Evolutionary conservation across 148 eudicot genomes (phyloP).

Genomic region (Camellia japonica): DNA sequence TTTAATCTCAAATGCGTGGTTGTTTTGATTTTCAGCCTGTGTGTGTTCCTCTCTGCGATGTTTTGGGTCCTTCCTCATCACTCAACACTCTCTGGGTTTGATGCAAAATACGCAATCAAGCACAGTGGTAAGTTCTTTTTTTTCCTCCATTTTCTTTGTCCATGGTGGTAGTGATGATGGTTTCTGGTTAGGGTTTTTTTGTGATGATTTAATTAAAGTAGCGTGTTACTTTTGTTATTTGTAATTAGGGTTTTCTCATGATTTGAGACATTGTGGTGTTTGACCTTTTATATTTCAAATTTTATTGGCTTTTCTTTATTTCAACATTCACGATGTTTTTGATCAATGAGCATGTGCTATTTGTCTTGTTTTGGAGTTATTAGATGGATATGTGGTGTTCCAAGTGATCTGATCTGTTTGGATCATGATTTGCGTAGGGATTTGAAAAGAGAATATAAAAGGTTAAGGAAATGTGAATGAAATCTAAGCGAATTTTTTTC

Average conservation of each 20-base stretch:
- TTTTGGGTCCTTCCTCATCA: conserved; percentile 27
- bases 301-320: no score
- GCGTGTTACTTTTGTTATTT: background rate
- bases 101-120: conserved; percentile 34
- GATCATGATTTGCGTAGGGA: no score
- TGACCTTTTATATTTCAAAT: no score
- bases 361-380: no score
- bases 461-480: no score
- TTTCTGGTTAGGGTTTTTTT: background rate
- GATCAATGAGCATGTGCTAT: no score
- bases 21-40: conserved; percentile 27
- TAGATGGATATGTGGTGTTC: no score
- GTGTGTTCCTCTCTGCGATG: conserved; percentile 26
- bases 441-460: no score
- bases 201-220: background rate
- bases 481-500: no score
- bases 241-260: background rate
- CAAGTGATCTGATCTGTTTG: no score
- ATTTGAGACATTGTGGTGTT: background rate
- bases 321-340: no score
- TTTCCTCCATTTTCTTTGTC: background rate
- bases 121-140: conserved; percentile 23
- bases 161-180: background rate
- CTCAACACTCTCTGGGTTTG: conserved; percentile 21
- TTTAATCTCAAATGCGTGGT: conserved; percentile 27